Percentiles rank a stretch among this genome's conserved stretches.
Evolutionary conservation across 2,329 filamentous ascomycete genomes (phyloP).

Genomic region (Coleophoma crateriformis): DNA sequence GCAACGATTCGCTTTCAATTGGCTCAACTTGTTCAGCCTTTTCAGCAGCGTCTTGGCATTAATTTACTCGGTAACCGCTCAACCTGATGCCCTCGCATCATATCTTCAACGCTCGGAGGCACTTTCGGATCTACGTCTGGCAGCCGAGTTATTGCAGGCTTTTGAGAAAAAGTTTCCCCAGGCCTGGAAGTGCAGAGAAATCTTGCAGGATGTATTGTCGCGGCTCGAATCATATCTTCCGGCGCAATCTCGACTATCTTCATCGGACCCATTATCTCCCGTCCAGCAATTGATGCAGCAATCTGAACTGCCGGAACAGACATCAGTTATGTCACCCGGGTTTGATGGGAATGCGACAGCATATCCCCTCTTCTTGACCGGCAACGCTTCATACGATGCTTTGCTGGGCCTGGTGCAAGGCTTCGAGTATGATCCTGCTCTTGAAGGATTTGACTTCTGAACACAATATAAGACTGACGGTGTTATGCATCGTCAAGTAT

Average conservation of each 20-base stretch:
- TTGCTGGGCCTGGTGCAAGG: background rate
- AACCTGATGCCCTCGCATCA: constrained; percentile 21
- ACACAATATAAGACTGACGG: too few relatives aligned
- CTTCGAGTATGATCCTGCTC: background rate
- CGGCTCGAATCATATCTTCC: background rate
- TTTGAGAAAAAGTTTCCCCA: constrained; percentile 1
- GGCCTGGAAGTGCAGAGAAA: constrained; percentile 1
- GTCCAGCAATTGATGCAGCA: background rate
- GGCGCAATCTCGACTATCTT: background rate
- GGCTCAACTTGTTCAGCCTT: constrained; percentile 33
- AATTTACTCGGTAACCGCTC: constrained; percentile 36
- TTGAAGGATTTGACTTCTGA: constrained; percentile 1
- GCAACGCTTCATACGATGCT: background rate
- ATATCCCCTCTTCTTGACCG: background rate
- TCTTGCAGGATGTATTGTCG: background rate
- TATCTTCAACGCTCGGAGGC: background rate
- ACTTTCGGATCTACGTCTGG: background rate
- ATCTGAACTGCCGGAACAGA: background rate
- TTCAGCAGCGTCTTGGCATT: constrained; percentile 37
- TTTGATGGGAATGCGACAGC: background rate
- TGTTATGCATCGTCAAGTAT: too few relatives aligned
- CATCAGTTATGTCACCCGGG: background rate
- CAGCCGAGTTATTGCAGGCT: background rate
- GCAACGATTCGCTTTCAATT: constrained; percentile 35
- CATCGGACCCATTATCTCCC: background rate